phyloP scores from a whole-genome alignment of 2,329 filamentous ascomycete genomes.

The Zymoseptoria brevis region DNA sequence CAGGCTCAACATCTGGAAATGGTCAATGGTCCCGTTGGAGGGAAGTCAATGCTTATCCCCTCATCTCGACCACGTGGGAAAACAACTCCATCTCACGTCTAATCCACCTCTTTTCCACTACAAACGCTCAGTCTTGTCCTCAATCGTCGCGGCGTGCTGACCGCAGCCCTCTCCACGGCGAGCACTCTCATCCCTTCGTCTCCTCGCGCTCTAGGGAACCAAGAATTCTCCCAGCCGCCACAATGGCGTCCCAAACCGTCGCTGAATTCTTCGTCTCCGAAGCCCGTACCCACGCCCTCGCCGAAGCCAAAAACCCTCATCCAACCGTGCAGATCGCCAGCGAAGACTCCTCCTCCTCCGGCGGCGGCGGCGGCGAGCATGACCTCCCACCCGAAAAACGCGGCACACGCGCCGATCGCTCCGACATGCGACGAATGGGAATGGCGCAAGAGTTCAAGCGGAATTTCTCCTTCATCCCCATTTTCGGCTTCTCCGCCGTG shows the following conservation, averaged over 20 bases:
- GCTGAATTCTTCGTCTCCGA: conserved; percentile 7
- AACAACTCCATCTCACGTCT: not conserved
- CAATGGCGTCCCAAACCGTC: conserved; percentile 7
- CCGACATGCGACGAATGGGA: conserved; percentile 18
- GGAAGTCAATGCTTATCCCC: not conserved
- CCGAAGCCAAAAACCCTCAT: conserved; percentile 5
- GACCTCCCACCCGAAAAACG: conserved; percentile 17
- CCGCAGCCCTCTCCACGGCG: no score
- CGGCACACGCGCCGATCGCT: conserved; percentile 13
- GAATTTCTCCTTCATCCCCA: conserved; percentile 20
- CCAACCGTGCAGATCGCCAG: not conserved
- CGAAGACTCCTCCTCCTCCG: not conserved
- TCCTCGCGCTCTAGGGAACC: no score
- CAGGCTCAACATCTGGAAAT: no score
- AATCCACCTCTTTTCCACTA: no score
- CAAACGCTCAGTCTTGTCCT: no score
- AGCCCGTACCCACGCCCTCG: not conserved
- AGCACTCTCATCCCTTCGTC: no score
- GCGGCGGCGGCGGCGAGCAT: conserved; percentile 11
- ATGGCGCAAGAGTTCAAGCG: conserved; percentile 15
- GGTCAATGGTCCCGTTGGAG: no score
- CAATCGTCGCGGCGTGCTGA: no score
- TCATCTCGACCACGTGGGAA: not conserved
- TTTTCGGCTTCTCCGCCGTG: conserved; percentile 23
- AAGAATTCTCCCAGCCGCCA: no score